Percentiles rank a stretch among this genome's conserved stretches.
Evolutionary conservation across 169 alveolate species (phyloP).

Genomic region (Plasmodium knowlesi): DNA sequence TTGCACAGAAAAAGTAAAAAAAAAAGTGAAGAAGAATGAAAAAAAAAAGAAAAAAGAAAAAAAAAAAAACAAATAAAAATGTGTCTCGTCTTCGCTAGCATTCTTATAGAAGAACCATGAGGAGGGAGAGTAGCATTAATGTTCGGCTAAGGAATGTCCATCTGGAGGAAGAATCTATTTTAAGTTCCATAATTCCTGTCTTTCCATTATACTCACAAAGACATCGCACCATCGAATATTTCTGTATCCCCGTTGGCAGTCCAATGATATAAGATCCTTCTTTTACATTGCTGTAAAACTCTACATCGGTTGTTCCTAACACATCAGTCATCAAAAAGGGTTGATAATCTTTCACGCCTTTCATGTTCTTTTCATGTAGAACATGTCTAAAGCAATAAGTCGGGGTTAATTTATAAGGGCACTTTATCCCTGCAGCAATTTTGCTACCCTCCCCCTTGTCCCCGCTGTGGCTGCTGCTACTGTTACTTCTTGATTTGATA

Average conservation of each 20-base stretch:
- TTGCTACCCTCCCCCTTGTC: no score
- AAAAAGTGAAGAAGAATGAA: no score
- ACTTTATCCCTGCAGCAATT: conserved; percentile 27
- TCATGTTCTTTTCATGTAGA: conserved; percentile 19
- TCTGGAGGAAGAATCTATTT: conserved; percentile 7
- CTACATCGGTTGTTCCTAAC: conserved; percentile 18
- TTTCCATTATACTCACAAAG: conserved; percentile 47
- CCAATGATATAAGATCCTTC: conserved; percentile 4
- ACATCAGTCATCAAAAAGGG: conserved; percentile 26
- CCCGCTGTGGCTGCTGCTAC: no score
- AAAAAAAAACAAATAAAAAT: no score
- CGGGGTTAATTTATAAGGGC: conserved; percentile 63
- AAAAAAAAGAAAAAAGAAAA: no score
- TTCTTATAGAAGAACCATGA: not conserved
- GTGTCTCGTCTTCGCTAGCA: not conserved
- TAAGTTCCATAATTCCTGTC: conserved; percentile 36
- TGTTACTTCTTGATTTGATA: conserved; percentile 5
- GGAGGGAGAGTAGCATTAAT: not conserved
- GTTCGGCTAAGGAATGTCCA: not conserved
- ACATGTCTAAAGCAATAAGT: conserved; percentile 43
- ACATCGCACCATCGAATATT: conserved; percentile 4
- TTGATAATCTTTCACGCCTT: not conserved
- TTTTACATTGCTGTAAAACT: conserved; percentile 18
- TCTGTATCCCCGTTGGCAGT: conserved; percentile 4
- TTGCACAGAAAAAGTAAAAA: no score